phyloP scores from a whole-genome alignment of 2,329 filamentous ascomycete species.

The Aspergillus intermedius region DNA sequence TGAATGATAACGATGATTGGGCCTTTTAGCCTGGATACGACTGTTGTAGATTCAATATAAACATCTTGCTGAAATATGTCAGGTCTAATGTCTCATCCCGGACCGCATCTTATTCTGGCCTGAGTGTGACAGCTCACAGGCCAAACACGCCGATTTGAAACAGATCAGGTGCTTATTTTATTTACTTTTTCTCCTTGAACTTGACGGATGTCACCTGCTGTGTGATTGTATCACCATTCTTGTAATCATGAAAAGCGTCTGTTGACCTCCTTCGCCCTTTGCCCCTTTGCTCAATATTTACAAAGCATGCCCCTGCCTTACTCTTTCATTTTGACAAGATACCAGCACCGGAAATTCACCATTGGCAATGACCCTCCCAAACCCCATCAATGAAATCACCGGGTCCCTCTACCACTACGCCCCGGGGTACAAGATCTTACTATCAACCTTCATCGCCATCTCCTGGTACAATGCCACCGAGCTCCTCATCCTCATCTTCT shows the following conservation, averaged over 20 bases:
- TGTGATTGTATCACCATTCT: neutral
- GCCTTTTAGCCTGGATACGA: no score
- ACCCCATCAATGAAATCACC: slow-evolving; percentile 25
- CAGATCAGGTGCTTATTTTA: neutral
- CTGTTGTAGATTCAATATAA: no score
- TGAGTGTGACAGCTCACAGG: neutral
- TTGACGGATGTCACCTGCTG: neutral
- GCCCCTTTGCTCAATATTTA: neutral
- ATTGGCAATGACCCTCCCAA: slow-evolving; percentile 6
- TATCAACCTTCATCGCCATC: slow-evolving; percentile 33
- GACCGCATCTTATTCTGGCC: neutral
- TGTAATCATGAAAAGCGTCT: neutral
- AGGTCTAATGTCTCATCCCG: neutral
- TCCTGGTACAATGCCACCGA: slow-evolving; percentile 45
- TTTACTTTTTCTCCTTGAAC: neutral
- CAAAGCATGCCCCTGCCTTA: neutral
- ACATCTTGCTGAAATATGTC: neutral
- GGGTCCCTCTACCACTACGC: slow-evolving; percentile 20
- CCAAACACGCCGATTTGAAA: neutral
- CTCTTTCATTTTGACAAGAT: neutral
- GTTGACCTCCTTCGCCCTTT: neutral
- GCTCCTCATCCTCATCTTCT: slow-evolving; percentile 33
- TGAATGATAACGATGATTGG: neutral
- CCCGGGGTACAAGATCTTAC: slow-evolving; percentile 15
- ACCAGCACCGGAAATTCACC: neutral